These are phyloP conservation scores for Discostella pseudostelligera DNA, from an alignment of 108 stramenopile species.

Conservation along the genomic window DNA sequence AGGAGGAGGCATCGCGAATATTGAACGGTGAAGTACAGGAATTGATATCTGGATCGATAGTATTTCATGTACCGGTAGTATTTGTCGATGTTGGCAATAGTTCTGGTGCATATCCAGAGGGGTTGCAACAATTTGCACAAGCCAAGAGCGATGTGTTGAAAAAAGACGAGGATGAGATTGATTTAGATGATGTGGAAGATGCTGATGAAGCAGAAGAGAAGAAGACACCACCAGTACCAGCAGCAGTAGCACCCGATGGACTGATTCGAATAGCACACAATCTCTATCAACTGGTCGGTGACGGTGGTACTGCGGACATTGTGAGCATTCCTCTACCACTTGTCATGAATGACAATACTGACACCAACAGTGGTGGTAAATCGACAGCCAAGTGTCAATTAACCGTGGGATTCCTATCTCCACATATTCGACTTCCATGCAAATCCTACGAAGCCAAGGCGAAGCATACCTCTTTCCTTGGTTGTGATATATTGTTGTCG, in stretches of 20 bases:
- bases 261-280: slow-evolving; percentile 30
- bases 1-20: slow-evolving; percentile 5
- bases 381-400: slow-evolving; percentile 1
- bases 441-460: slow-evolving; percentile 40
- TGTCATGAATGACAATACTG: not conserved
- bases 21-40: slow-evolving; percentile 13
- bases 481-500: slow-evolving; percentile 77
- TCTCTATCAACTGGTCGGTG: slow-evolving; percentile 41
- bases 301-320: slow-evolving; percentile 26
- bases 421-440: slow-evolving; percentile 37
- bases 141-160: slow-evolving; percentile 10
- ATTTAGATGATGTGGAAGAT: slow-evolving; percentile 24
- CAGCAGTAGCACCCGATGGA: slow-evolving; percentile 19
- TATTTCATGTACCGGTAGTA: slow-evolving; percentile 40
- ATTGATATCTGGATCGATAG: slow-evolving; percentile 9
- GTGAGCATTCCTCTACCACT: slow-evolving; percentile 34
- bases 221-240: not conserved
- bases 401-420: slow-evolving; percentile 28
- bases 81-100: slow-evolving; percentile 54
- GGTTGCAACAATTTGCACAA: not conserved
- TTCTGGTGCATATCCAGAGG: slow-evolving; percentile 15
- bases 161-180: slow-evolving; percentile 39
- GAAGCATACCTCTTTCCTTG: slow-evolving; percentile 51
- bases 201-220: slow-evolving; percentile 9
- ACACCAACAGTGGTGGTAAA: not conserved